These are phyloP conservation scores for Gossypium herbaceum DNA, from an alignment of 345 rosid genomes.

Conservation along the genomic window DNA sequence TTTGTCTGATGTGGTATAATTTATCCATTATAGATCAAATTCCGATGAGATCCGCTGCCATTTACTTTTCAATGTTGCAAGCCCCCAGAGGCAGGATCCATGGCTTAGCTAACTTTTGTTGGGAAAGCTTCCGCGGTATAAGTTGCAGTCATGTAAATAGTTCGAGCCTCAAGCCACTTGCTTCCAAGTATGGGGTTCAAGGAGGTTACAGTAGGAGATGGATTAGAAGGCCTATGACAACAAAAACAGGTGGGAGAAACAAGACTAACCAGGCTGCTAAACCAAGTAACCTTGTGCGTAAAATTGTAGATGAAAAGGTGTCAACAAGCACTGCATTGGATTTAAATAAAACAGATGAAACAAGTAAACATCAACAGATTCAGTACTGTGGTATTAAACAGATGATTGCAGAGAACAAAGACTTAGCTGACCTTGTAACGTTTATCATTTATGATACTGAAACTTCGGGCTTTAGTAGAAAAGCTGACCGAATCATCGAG, in stretches of 20 bases:
- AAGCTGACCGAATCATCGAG: slow-evolving; percentile 59
- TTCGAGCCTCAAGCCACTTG: slow-evolving; percentile 33
- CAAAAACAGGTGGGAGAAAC: slow-evolving; percentile 39
- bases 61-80: slow-evolving; percentile 66
- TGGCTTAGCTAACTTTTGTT: slow-evolving; percentile 43
- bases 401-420: slow-evolving; percentile 46
- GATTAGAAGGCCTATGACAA: slow-evolving; percentile 47
- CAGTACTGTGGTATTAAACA: slow-evolving; percentile 43
- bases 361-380: slow-evolving; percentile 31
- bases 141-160: slow-evolving; percentile 22
- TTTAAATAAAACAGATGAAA: slow-evolving; percentile 36
- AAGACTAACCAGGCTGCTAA: slow-evolving; percentile 31
- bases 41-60: slow-evolving; percentile 40
- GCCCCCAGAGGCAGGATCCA: slow-evolving; percentile 51
- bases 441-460: slow-evolving; percentile 64
- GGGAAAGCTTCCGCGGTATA: slow-evolving; percentile 37
- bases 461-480: slow-evolving; percentile 67
- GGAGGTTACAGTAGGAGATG: slow-evolving; percentile 56
- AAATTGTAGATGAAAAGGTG: slow-evolving; percentile 39
- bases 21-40: slow-evolving; percentile 21
- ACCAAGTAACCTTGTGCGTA: slow-evolving; percentile 30
- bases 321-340: slow-evolving; percentile 39
- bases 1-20: slow-evolving; percentile 20
- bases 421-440: slow-evolving; percentile 51
- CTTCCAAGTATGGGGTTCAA: slow-evolving; percentile 43